Base-by-base conservation (phyloP, 768 basidiomycete species). In the Trametes villosa region DNA sequence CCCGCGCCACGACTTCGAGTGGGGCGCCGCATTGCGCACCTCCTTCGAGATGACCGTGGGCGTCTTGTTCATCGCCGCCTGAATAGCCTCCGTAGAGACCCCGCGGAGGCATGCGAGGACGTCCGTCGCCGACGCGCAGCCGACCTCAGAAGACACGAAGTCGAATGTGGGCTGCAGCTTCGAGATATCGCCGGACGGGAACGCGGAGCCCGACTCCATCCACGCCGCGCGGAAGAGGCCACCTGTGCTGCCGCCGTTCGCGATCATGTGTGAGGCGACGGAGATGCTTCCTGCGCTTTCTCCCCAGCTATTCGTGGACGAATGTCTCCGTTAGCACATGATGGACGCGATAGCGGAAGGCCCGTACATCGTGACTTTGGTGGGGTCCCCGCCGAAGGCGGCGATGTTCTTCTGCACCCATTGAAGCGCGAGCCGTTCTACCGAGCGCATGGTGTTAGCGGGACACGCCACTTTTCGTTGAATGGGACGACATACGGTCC, bases 51-150 rank as follows among this genome's bases (percentile, higher is more conserved):
- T 69, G 1, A 76, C 31, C 18, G 55, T 62, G 0, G 78, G 75
- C 26, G 73, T 70, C 9, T 59, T 8, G 53, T 77, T 71, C 51
- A 79, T 59, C 0, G 79, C 78, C 2, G 50, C 51, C 56, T 72
- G 57, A 18, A 81, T 64, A 7, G 57, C 57, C 0, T 41, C 53
- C 36, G 73, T 78, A 0, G 78, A 74, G 2, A 75, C 75, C 1
- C 58, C 60, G 13, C 81, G 77, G 18, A 85, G 70, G 63, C 83
- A 84, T 0, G 65, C 64, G 2, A 84, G 69, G 0, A 77, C 80
- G 63, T 81, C 77, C 0, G 51, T 17, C 1, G 71, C 46, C 0
- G 60, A 47, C 0, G 67, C 12, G 59, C 83, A 85, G 6, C 76
- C 76, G 0, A 76, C 75, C 4, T 71, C 60, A 4, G 53, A 26